Conservation (phyloP, 176 grass and related monocot species). For the Saccharum spontaneum region DNA sequence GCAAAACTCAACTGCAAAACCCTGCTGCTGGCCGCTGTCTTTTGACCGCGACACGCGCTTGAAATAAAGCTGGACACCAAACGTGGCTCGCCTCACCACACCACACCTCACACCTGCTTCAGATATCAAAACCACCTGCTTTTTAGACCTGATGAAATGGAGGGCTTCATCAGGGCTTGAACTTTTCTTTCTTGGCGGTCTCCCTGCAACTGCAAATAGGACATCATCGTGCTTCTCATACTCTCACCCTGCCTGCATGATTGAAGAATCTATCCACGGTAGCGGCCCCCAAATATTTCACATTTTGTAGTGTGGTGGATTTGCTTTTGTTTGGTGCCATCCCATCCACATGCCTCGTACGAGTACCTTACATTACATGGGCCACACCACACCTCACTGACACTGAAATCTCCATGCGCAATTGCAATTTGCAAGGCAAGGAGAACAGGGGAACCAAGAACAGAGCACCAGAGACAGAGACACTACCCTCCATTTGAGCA, state of each 20-base stretch:
- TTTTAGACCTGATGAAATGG: neutral
- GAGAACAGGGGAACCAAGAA: neutral
- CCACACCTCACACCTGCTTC: neutral
- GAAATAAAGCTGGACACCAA: slow-evolving; percentile 44
- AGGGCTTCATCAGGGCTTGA: neutral
- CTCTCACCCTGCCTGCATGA: slow-evolving; percentile 11
- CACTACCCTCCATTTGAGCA: neutral
- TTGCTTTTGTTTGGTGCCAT: slow-evolving; percentile 1
- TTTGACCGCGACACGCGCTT: slow-evolving; percentile 52
- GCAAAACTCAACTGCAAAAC: neutral
- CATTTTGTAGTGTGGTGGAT: neutral
- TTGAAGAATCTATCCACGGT: neutral
- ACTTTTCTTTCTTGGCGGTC: neutral
- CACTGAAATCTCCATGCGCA: neutral
- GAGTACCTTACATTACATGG: neutral
- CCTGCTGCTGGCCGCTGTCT: neutral
- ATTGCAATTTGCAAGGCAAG: neutral
- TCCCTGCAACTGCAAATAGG: neutral
- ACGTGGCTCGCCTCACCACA: slow-evolving; percentile 37
- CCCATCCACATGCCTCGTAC: neutral
- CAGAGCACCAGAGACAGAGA: neutral
- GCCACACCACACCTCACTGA: neutral
- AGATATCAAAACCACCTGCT: slow-evolving; percentile 7
- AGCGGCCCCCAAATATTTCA: neutral
- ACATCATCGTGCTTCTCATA: neutral